phyloP scores from a whole-genome alignment of 306 rosid genomes.

The Myrica gale region DNA sequence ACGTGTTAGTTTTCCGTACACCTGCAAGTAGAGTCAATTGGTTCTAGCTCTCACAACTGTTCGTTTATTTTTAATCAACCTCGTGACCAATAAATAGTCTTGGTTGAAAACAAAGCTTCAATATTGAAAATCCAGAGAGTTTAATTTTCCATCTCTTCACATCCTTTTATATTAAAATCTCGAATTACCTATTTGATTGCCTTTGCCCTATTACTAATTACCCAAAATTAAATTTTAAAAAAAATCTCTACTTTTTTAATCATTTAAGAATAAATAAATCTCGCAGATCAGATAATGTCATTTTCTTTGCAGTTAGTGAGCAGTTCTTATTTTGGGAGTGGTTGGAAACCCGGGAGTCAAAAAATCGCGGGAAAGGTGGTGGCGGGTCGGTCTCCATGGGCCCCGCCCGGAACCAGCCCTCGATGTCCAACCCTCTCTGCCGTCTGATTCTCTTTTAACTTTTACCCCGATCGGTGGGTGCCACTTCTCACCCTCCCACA shows the following conservation, averaged over 20 bases:
- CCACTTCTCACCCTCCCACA: background rate
- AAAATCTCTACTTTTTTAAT: background rate
- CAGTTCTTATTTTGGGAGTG: conserved; percentile 23
- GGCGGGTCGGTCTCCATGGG: conserved; percentile 22
- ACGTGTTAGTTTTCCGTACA: too few relatives aligned
- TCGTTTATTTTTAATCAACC: background rate
- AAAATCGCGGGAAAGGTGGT: conserved; percentile 20
- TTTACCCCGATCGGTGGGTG: conserved; percentile 1
- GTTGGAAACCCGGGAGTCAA: conserved; percentile 22
- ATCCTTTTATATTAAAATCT: background rate
- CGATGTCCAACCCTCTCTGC: background rate
- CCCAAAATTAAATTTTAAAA: background rate
- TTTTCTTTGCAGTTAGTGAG: conserved; percentile 11
- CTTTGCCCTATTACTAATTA: background rate
- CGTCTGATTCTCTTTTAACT: conserved; percentile 1
- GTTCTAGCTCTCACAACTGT: too few relatives aligned
- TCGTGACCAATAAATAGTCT: background rate
- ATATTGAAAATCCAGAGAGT: too few relatives aligned
- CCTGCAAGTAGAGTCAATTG: too few relatives aligned
- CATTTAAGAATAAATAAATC: too few relatives aligned
- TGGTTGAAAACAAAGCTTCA: too few relatives aligned
- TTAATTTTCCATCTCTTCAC: background rate
- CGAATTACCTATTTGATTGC: background rate
- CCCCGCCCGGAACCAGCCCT: conserved; percentile 8
- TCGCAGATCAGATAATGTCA: background rate